Base-by-base conservation (phyloP, 768 basidiomycete genomes). In the Sistotremastrum niveocremeum region DNA sequence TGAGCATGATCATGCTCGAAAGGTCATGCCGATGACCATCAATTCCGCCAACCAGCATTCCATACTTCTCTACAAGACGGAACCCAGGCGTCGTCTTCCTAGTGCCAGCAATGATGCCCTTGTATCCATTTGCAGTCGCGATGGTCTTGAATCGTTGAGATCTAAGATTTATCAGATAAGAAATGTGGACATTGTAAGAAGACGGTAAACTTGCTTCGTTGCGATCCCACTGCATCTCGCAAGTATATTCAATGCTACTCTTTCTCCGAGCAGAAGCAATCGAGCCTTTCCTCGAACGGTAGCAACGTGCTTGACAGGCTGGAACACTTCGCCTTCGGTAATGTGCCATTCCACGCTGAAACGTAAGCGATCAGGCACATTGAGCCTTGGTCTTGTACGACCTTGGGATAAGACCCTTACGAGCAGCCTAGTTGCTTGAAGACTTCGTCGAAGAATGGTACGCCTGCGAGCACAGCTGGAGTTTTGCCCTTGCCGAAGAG, bases 1-100 rank as follows among this genome's bases (percentile, higher is more conserved):
- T 98, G 56, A 99, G 77, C 95, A 99, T 99, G 58, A 99, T 93
- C 95, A 99, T 98, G 60, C 85, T 87, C 31, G 87, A 91, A n/a
- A 98, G 72, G 62, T 98, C 93, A 54, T 95, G 83, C 28, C 95
- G 77, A 67, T 99, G 95, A 6, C 87, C 68, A 60, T 99, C 94
- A 55, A 97, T 84, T 5, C 95, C 95, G 11, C 95, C 95, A 9
- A 98, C 88, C 39, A 98, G 65, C 95, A 99, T 98, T 3, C 82
- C 95, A 60, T 99, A 97, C 63, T 99, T 99, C 64, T 99, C 95
- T 4, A 98, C 93, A 32, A 97, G 69, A 41, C 95, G 72, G 68
- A 99, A 99, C 2, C 94, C 90, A 33, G 94, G 94, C 1, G 94
- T 98, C 1, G 94, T 99, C 71, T 99, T 99, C 49, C 94, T 72